Base-by-base conservation (phyloP, 768 basidiomycete species). In the Tulasnella sp. region DNA sequence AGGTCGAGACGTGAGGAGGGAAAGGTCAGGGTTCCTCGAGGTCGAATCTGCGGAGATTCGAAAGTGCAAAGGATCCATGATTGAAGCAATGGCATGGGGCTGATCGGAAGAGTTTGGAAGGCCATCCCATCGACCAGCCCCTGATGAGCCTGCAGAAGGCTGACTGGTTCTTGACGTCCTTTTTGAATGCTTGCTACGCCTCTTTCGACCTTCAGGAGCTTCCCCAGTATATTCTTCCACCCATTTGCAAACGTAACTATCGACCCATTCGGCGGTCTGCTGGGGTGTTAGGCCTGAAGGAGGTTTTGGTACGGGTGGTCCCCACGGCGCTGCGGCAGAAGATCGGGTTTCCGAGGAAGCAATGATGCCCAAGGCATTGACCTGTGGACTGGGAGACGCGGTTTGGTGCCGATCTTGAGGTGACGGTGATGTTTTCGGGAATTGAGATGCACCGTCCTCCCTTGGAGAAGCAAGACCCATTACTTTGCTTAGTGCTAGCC, bases 181-280 rank as follows among this genome's bases (percentile, higher is more conserved):
- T 21, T 40, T 46, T 2, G 73, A 74, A 74, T 52, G 78, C 10
- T 71, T 40, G 42, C 46, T 38, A 14, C 48, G 14, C n/a, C 78
- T 79, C 44, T 42, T 73, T 39, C 78, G 62, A 44, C 71, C 42
- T 24, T n/a, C 39, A 9, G 39, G 44, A 46, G 31, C 42, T 58
- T 58, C 36, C n/a, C 71, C 36, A 31, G 34, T 72, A 42, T 79
- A 44, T 12, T 42, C 56, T n/a, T 42, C 78, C n/a, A 44, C 73
- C 78, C 78, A 79, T 48, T 74, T 46, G 21, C 71, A 79, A 1
- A 73, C 78, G 44, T 79, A 79, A 21, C 31, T 74, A 40, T 79
- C 78, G 8, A 79, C 71, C 78, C 78, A 79, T 34, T 74, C 71
- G 68, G 40, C 71, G n/a, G 52, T 44, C 73, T 79, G 68, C 34